phyloP scores from a whole-genome alignment of 225 moss, liverwort and hornwort genomes.

The Rhytidiadelphus loreus region DNA sequence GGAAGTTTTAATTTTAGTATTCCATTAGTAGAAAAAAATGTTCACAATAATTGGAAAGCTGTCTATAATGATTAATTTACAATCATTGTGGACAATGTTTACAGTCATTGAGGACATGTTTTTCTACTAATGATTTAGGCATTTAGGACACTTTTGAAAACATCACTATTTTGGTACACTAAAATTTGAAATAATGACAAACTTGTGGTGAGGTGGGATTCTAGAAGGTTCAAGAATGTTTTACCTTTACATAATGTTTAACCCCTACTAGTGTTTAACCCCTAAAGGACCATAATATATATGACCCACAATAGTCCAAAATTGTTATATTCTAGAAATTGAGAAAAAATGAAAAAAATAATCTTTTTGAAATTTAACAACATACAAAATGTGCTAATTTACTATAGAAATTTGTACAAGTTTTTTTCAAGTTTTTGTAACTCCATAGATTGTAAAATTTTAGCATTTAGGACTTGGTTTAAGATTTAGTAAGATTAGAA shows the following conservation, averaged over 20 bases:
- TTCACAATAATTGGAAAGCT: too few relatives aligned
- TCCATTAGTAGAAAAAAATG: too few relatives aligned
- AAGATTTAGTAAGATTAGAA: accelerated
- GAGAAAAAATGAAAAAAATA: background rate
- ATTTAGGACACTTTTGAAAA: background rate
- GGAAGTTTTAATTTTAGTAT: too few relatives aligned
- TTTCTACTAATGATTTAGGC: too few relatives aligned
- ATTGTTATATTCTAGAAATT: background rate
- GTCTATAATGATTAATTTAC: too few relatives aligned
- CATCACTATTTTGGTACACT: background rate
- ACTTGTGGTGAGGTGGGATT: background rate
- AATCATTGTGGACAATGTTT: too few relatives aligned
- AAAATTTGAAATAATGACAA: background rate
- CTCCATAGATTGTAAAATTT: background rate
- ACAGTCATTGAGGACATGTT: too few relatives aligned
- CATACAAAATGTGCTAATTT: background rate
- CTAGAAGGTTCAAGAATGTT: background rate
- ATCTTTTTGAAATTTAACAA: background rate
- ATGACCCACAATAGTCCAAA: background rate
- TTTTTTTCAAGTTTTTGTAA: background rate
- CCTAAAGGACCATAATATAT: background rate
- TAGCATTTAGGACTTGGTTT: background rate
- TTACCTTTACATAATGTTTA: background rate
- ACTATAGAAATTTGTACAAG: background rate
- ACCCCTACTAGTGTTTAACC: background rate